Evolutionary conservation across 2,329 filamentous ascomycete species (phyloP).

Genomic region (Pyrenophora graminea): DNA sequence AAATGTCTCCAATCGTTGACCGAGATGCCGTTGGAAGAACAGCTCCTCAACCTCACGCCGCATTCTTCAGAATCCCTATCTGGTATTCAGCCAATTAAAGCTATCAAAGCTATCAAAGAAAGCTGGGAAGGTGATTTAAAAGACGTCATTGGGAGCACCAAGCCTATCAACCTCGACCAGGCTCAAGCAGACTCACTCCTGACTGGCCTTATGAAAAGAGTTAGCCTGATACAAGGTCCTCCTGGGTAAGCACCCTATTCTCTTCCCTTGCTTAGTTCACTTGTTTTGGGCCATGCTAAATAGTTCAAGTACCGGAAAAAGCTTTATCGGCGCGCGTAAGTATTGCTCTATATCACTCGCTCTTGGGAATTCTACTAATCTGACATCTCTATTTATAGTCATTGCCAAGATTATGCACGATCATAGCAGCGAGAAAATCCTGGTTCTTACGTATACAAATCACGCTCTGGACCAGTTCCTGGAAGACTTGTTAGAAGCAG

Average conservation of each 20-base stretch:
- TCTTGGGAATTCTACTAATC: not conserved
- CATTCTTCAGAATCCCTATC: conserved; percentile 25
- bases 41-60: conserved; percentile 51
- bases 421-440: conserved; percentile 55
- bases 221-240: conserved; percentile 72
- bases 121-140: conserved; percentile 25
- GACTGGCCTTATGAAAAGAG: conserved; percentile 55
- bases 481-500: conserved; percentile 65
- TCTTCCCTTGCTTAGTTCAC: conserved; percentile 42
- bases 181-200: conserved; percentile 64
- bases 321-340: conserved; percentile 65
- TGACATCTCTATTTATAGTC: conserved; percentile 32
- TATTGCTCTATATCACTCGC: not conserved
- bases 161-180: conserved; percentile 50
- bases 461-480: conserved; percentile 55
- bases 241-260: conserved; percentile 52
- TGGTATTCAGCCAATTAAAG: conserved; percentile 25
- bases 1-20: conserved; percentile 60
- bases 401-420: conserved; percentile 61
- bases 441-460: conserved; percentile 72
- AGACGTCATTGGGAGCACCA: conserved; percentile 20
- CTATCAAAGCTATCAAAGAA: conserved; percentile 31
- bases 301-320: conserved; percentile 70
- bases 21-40: conserved; percentile 60
- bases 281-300: conserved; percentile 10